Base-by-base conservation (phyloP, 2,329 filamentous ascomycete species). In the Aspergillus piperis region DNA sequence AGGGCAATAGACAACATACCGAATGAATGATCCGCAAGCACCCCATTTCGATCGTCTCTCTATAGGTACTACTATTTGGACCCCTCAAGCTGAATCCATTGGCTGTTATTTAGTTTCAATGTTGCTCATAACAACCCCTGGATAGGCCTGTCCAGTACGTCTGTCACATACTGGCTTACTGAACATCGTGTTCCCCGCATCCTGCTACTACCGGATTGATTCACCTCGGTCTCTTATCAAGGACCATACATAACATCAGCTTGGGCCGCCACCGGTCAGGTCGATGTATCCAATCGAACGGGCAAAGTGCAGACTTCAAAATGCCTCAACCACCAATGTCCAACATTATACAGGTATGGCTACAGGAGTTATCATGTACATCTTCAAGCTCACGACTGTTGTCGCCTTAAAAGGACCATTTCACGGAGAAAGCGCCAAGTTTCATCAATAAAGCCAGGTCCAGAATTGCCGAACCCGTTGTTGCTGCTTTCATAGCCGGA, bases 401-500 rank as follows among this genome's bases (percentile, higher is more conserved):
- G 32, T 47, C 5, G 13, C 5, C 25, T 19, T 58, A 8, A 44
- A 74, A 36, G 72, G 67, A 69, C 25, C 39, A 64, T 21, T 53
- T 62, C 11, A 36, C 59, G 19, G 58, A 56, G 15, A 56, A 60
- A 21, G 56, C 54, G 7, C 64, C 66, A 1, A 64, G 71, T 23
- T n/a, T 74, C 7, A 23, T 73, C 36, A 55, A 60, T 51, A 64
- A 64, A 50, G 62, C 70, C 25, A 74, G 61, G 59, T 70, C 71
- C n/a, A 75, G 71, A 41, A 53, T 97, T 64, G 89, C 92, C 8
- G 90, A 96, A 65, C 93, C 94, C 3, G 88, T 97, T 41, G 80
- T 92, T 36, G 94, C 95, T 44, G 93, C 95, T 36, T 99, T 99
- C 73, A 90, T 96, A 71, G 95, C 92, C 30, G 95, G 95, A 63